phyloP scores from a whole-genome alignment of 2,329 filamentous ascomycete genomes.

The Dactylellina drechsleri region DNA sequence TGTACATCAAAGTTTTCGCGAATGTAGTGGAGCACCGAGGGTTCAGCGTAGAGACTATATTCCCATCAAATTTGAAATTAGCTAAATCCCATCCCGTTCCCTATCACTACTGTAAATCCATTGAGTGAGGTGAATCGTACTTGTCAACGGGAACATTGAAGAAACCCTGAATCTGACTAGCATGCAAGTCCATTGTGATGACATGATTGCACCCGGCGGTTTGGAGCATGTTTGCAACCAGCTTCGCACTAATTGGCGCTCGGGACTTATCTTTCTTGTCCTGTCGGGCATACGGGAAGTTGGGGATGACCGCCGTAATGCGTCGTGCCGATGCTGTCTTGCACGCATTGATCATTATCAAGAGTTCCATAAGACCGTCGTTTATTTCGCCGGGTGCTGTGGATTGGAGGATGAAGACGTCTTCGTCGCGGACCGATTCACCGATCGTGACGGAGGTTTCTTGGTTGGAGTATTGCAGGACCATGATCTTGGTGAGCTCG shows the following conservation, averaged over 20 bases:
- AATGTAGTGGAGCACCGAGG: slow-evolving; percentile 91
- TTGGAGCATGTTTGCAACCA: slow-evolving; percentile 97
- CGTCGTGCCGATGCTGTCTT: slow-evolving; percentile 84
- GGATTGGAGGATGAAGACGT: slow-evolving; percentile 96
- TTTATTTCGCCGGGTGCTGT: slow-evolving; percentile 90
- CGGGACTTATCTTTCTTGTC: slow-evolving; percentile 97
- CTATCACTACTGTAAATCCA: background rate
- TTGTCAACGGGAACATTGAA: slow-evolving; percentile 83
- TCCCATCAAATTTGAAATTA: too few relatives aligned
- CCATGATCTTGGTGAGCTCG: slow-evolving; percentile 75
- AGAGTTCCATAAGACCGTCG: slow-evolving; percentile 95
- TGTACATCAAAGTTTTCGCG: slow-evolving; percentile 81
- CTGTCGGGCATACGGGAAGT: slow-evolving; percentile 95
- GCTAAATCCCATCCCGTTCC: too few relatives aligned
- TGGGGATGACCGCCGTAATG: slow-evolving; percentile 94
- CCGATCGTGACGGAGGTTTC: slow-evolving; percentile 92
- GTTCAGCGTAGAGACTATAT: slow-evolving; percentile 86
- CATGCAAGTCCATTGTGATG: slow-evolving; percentile 96
- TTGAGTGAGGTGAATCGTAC: slow-evolving; percentile 37
- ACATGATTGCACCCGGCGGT: slow-evolving; percentile 92
- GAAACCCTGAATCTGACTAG: slow-evolving; percentile 93
- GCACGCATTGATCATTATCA: slow-evolving; percentile 98
- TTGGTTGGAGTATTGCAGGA: slow-evolving; percentile 85
- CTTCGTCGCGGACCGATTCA: slow-evolving; percentile 95
- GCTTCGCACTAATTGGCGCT: slow-evolving; percentile 93